phyloP scores from a whole-genome alignment of 2,329 filamentous ascomycete species.

The Pseudogymnoascus sp. region DNA sequence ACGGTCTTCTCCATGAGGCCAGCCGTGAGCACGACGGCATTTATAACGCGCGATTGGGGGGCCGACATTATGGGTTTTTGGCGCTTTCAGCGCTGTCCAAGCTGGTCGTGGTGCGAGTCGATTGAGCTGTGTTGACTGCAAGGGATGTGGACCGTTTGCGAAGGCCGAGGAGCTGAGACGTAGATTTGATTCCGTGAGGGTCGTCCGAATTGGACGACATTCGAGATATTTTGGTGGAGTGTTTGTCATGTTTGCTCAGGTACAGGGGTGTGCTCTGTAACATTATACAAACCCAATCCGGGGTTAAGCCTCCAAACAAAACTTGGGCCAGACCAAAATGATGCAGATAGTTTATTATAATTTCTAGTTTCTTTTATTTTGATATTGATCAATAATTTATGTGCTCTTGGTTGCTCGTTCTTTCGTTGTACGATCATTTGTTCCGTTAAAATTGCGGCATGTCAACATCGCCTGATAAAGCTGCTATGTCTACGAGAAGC shows the following conservation, averaged over 20 bases:
- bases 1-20: slow-evolving; percentile 72
- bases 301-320: neutral
- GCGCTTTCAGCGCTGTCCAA: neutral
- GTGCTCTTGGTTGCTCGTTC: neutral
- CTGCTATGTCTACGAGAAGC: neutral
- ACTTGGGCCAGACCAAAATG: neutral
- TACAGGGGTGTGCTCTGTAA: neutral
- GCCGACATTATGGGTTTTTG: neutral
- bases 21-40: slow-evolving; percentile 61
- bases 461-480: neutral
- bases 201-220: neutral
- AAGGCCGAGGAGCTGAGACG: neutral
- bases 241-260: slow-evolving; percentile 11
- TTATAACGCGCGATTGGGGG: slow-evolving; percentile 17
- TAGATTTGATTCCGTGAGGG: slow-evolving; percentile 1
- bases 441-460: neutral
- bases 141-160: neutral
- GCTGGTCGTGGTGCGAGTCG: neutral
- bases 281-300: neutral
- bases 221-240: slow-evolving; percentile 10
- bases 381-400: neutral
- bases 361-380: neutral
- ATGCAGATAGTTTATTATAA: neutral
- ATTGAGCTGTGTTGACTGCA: neutral
- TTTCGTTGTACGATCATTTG: neutral